Conservation (phyloP, 306 rosid species). For the Vigna angularis region DNA sequence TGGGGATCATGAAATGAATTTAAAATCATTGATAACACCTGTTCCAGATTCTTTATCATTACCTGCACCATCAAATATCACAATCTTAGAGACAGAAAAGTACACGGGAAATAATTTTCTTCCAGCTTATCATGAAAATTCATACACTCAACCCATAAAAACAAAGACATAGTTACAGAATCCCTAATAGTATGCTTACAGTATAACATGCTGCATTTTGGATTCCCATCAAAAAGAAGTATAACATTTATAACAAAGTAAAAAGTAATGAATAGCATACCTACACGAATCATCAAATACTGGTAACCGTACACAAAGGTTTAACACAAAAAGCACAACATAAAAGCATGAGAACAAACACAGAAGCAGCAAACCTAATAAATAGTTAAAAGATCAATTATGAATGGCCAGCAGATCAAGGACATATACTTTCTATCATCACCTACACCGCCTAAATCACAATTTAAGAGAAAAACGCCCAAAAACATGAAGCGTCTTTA, state of each 20-base stretch:
- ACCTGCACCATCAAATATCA: slow-evolving; percentile 56
- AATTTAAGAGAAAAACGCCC: not conserved
- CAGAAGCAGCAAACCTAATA: not conserved
- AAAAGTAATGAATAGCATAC: not conserved
- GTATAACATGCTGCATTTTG: not conserved
- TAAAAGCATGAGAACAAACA: not conserved
- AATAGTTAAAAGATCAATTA: not conserved
- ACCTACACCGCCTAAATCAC: not conserved
- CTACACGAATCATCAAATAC: not conserved
- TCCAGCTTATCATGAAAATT: not conserved
- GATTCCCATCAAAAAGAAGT: not conserved
- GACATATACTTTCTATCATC: too few relatives aligned
- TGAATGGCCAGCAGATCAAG: not conserved
- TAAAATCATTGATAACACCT: slow-evolving; percentile 68
- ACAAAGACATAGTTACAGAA: not conserved
- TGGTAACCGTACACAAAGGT: not conserved
- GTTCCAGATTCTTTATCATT: slow-evolving; percentile 71
- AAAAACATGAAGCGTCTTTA: not conserved
- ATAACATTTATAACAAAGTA: not conserved
- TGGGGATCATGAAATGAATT: slow-evolving; percentile 64
- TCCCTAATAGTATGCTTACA: not conserved
- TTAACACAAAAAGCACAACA: not conserved
- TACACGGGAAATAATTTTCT: not conserved
- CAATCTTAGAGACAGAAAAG: not conserved
- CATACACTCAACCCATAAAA: not conserved